phyloP scores from a whole-genome alignment of 768 basidiomycete genomes.

The Lentinula raphanica region DNA sequence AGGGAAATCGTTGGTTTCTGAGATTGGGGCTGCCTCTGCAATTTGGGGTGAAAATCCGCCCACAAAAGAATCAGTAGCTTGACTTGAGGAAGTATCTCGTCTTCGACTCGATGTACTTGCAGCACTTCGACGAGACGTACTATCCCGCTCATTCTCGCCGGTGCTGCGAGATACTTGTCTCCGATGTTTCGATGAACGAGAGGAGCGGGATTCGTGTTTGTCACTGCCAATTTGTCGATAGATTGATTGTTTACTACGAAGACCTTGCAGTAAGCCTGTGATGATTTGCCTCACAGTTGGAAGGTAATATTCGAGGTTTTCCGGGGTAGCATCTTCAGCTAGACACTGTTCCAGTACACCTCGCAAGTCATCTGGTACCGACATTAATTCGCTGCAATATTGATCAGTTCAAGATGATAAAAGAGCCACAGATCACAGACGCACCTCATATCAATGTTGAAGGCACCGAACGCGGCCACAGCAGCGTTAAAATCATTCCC shows the following conservation, averaged over 20 bases:
- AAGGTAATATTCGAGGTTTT: constrained; percentile 84
- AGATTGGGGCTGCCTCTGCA: constrained; percentile 4
- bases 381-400: constrained; percentile 68
- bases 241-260: constrained; percentile 87
- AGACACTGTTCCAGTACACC: constrained; percentile 85
- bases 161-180: constrained; percentile 41
- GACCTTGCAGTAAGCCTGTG: constrained; percentile 84
- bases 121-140: constrained; percentile 35
- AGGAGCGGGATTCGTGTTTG: constrained; percentile 54
- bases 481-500: constrained; percentile 98
- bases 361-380: constrained; percentile 86
- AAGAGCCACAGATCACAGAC: constrained; percentile 28
- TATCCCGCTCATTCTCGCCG: constrained; percentile 39
- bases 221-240: constrained; percentile 70
- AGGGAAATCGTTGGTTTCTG: constrained; percentile 7
- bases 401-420: constrained; percentile 2
- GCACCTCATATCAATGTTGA: constrained; percentile 88
- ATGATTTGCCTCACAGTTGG: constrained; percentile 91
- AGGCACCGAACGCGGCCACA: constrained; percentile 79
- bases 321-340: constrained; percentile 80
- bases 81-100: constrained; percentile 25
- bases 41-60: constrained; percentile 41
- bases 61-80: constrained; percentile 32
- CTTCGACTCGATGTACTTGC: constrained; percentile 32
- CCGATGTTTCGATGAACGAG: constrained; percentile 46